Conservation (phyloP, 495 filamentous ascomycete species). For the Neurospora discreta region DNA sequence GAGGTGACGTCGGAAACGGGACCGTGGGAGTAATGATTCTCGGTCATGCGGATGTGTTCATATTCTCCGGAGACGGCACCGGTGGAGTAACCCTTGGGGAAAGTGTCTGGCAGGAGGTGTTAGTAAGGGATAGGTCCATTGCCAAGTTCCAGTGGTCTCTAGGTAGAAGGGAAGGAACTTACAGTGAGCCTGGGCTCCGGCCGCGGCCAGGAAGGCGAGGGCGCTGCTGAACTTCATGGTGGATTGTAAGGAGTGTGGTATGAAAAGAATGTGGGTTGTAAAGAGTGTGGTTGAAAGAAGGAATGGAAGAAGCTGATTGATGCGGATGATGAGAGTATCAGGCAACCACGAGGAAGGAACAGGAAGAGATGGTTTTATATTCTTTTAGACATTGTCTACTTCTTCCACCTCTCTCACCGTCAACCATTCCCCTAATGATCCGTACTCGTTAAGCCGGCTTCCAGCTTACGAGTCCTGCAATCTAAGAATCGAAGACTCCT, state of each 20-base stretch:
- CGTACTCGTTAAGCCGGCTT: background rate
- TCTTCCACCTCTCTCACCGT: background rate
- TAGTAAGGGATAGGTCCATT: background rate
- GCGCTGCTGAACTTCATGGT: slow-evolving; percentile 24
- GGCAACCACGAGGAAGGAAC: background rate
- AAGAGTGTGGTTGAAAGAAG: background rate
- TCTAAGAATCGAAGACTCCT: background rate
- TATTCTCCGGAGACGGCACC: slow-evolving; percentile 30
- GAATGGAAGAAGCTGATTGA: background rate
- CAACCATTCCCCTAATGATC: background rate
- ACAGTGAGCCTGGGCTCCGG: slow-evolving; percentile 30
- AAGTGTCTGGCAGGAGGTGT: slow-evolving; percentile 9
- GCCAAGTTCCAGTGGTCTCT: no score
- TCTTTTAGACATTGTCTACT: background rate
- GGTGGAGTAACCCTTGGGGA: slow-evolving; percentile 15
- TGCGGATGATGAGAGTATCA: background rate
- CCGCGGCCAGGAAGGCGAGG: slow-evolving; percentile 22
- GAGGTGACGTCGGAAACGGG: slow-evolving; percentile 31
- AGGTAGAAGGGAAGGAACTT: slow-evolving; percentile 2
- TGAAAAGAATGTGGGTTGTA: background rate
- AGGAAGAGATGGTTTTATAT: background rate
- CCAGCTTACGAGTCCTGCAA: background rate
- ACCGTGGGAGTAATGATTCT: slow-evolving; percentile 27
- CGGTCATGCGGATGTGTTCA: slow-evolving; percentile 35
- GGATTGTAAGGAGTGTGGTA: background rate